phyloP scores from a whole-genome alignment of 805 yeast genomes.

The Yarrowia alimentaria region DNA sequence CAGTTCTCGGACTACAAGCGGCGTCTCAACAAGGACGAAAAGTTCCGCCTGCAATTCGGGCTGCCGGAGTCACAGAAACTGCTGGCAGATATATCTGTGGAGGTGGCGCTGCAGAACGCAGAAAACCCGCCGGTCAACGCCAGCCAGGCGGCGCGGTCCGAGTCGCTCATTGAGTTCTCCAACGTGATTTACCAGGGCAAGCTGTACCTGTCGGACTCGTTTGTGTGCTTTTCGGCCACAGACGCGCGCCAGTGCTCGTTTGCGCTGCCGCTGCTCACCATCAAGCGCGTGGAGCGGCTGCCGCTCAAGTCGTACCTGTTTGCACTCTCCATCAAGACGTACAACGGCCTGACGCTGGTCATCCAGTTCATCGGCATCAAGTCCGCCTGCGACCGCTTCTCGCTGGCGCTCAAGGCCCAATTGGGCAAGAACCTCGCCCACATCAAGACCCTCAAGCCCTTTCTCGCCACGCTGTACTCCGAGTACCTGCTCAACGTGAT shows the following conservation, averaged over 20 bases:
- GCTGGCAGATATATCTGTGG: constrained; percentile 66
- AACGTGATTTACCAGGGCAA: constrained; percentile 44
- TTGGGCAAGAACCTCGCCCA: constrained; percentile 62
- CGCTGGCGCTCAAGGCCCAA: constrained; percentile 59
- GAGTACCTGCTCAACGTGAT: constrained; percentile 63
- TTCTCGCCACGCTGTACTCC: constrained; percentile 73
- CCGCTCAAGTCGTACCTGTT: constrained; percentile 75
- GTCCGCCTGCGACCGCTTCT: constrained; percentile 77
- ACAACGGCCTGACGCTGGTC: constrained; percentile 59
- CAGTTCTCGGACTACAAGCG: constrained; percentile 34
- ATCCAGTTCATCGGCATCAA: constrained; percentile 77
- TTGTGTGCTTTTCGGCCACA: constrained; percentile 69
- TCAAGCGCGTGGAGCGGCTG: constrained; percentile 81
- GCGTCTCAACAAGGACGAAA: constrained; percentile 64
- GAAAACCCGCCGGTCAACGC: constrained; percentile 30
- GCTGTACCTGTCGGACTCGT: constrained; percentile 72
- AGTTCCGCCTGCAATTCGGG: constrained; percentile 61
- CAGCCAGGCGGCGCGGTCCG: constrained; percentile 31
- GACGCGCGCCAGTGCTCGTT: constrained; percentile 69
- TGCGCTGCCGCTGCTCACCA: constrained; percentile 68
- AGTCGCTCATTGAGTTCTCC: constrained; percentile 26
- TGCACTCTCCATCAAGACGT: constrained; percentile 69
- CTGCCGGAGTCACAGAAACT: constrained; percentile 71
- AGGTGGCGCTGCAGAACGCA: constrained; percentile 43
- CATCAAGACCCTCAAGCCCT: constrained; percentile 59